Evolutionary conservation across 306 rosid genomes (phyloP).

Genomic region (Prunus campanulata): DNA sequence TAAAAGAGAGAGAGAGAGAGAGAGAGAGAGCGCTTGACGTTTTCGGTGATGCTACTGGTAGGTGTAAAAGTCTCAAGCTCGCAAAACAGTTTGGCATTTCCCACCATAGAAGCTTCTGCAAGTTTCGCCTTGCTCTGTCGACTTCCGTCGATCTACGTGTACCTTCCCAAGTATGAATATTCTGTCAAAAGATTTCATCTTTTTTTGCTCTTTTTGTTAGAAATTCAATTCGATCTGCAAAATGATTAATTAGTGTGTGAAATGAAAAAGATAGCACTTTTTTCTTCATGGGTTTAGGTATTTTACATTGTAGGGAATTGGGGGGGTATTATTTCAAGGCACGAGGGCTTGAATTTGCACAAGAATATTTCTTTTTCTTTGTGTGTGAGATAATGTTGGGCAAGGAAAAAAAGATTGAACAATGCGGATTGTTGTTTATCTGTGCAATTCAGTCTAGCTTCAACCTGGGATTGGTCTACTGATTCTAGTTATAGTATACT

Average conservation of each 20-base stretch:
- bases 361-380: not conserved
- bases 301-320: not conserved
- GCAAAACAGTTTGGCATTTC: not conserved
- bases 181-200: not conserved
- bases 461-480: not conserved
- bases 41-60: not conserved
- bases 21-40: not conserved
- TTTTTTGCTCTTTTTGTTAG: not conserved
- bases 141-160: not conserved
- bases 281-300: not conserved
- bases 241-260: not conserved
- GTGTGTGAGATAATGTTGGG: not conserved
- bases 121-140: not conserved
- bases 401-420: not conserved
- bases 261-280: not conserved
- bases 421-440: not conserved
- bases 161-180: not conserved
- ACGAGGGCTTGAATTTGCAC: not conserved
- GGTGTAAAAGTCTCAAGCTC: not conserved
- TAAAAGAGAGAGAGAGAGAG: not conserved
- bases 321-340: not conserved
- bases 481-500: not conserved
- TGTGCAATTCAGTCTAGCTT: not conserved
- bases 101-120: not conserved
- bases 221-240: slow-evolving; percentile 3